These are phyloP conservation scores for sunflower (Helianthus annuus) DNA, from an alignment of 129 eudicot species.

Conservation along the genomic window HanXRQr2.0-SUNRISE NC_035438.2:65184877-65185376, in stretches of 20 bases:
- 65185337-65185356: too few relatives aligned
- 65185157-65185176: constrained; percentile 92
- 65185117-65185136: constrained; percentile 84
- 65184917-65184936: constrained; percentile 99
- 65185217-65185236: constrained; percentile 30
- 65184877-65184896: constrained; percentile 94
- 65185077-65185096: constrained; percentile 85
- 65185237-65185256: too few relatives aligned
- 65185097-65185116: constrained; percentile 87
- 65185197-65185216: constrained; percentile 93
- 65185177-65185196: constrained; percentile 93
- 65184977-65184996: constrained; percentile 90
- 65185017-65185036: constrained; percentile 99
- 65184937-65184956: constrained; percentile 92
- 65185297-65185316: too few relatives aligned
- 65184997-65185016: constrained; percentile 94
- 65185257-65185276: too few relatives aligned
- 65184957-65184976: constrained; percentile 86
- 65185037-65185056: constrained; percentile 93
- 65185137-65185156: constrained; percentile 95
- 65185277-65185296: too few relatives aligned
- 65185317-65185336: too few relatives aligned
- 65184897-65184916: constrained; percentile 95
- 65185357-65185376: too few relatives aligned
- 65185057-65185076: constrained; percentile 84